phyloP scores from a whole-genome alignment of 176 grass and related monocot genomes.

The Rhynchospora pubera region DNA sequence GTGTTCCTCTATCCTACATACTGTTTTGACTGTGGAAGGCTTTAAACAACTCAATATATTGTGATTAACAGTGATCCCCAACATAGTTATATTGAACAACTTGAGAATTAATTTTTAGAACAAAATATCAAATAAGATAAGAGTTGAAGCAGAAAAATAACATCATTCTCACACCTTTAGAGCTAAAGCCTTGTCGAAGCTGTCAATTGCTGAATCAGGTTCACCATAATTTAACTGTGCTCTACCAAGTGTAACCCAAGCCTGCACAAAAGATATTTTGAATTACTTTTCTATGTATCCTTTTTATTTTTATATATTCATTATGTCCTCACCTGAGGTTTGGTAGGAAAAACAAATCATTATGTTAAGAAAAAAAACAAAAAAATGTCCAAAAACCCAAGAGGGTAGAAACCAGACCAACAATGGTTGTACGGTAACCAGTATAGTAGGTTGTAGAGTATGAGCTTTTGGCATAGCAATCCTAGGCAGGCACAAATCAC shows the following conservation, averaged over 20 bases:
- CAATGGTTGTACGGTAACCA: not conserved
- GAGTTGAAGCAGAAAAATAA: not conserved
- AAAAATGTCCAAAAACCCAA: too few species aligned
- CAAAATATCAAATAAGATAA: not conserved
- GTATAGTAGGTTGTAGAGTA: not conserved
- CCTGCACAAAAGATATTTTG: constrained; percentile 30
- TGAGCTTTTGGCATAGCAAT: not conserved
- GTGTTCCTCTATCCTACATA: not conserved
- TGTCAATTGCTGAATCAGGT: constrained; percentile 69
- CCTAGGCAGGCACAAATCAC: not conserved
- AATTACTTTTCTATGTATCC: not conserved
- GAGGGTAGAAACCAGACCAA: too few species aligned
- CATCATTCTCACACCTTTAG: constrained; percentile 35
- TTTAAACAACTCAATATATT: not conserved
- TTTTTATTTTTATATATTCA: not conserved
- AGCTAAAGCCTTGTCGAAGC: constrained; percentile 61
- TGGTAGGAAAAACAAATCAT: too few species aligned
- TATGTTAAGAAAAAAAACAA: too few species aligned
- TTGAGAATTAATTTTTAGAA: not conserved
- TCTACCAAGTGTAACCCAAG: constrained; percentile 87
- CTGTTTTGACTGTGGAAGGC: not conserved
- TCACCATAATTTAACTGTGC: constrained; percentile 83
- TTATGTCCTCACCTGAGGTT: too few species aligned
- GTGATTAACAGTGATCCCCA: not conserved
- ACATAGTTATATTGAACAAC: not conserved